Conservation (phyloP, 257 asterid genomes). For the Catharanthus roseus region DNA sequence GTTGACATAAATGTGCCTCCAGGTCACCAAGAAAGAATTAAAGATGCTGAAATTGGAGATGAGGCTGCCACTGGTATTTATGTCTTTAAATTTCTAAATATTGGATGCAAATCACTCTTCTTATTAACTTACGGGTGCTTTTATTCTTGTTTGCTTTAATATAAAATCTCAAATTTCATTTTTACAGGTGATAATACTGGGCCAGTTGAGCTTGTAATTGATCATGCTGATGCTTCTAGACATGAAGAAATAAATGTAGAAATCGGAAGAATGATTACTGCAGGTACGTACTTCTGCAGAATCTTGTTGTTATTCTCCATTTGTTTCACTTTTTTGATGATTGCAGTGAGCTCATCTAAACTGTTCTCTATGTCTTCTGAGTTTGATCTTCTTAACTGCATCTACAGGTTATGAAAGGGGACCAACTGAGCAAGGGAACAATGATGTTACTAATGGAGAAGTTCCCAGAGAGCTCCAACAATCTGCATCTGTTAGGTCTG, state of each 20-base stretch:
- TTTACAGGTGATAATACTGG: background rate
- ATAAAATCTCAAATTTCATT: background rate
- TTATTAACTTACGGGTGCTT: background rate
- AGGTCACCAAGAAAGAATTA: background rate
- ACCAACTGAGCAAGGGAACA: background rate
- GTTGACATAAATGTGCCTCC: background rate
- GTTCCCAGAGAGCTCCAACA: slow-evolving; percentile 2
- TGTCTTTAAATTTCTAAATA: background rate
- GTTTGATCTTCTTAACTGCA: background rate
- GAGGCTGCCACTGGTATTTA: background rate
- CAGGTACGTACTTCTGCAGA: background rate
- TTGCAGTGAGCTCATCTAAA: background rate
- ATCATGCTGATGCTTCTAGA: background rate
- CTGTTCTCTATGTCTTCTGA: background rate
- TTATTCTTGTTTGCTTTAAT: too few relatives aligned
- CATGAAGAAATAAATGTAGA: background rate
- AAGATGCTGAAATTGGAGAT: background rate
- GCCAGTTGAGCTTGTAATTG: background rate
- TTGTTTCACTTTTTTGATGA: background rate
- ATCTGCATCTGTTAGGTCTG: background rate
- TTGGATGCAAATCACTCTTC: background rate
- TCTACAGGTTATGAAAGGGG: background rate
- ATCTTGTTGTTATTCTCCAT: background rate
- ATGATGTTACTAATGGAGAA: background rate
- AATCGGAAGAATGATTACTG: background rate